These are phyloP conservation scores for Chloranthus sessilifolius DNA, from an alignment of 164 flowering plant species.

Conservation along the genomic window DNA sequence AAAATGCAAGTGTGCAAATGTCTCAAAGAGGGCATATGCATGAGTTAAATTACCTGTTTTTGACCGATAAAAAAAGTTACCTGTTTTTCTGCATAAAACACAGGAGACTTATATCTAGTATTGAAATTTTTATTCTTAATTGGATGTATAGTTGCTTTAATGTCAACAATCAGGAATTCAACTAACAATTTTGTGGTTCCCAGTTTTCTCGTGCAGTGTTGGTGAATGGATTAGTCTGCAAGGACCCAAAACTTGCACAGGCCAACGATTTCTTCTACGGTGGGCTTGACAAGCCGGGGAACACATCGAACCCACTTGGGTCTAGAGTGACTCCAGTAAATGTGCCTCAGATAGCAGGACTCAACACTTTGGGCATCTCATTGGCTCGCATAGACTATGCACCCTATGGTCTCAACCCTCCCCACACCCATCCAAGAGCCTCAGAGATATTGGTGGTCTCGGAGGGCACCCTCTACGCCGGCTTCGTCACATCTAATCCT, in stretches of 20 bases:
- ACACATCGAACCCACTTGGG: background rate
- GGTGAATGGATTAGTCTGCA: slow-evolving; percentile 2
- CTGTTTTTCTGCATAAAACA: background rate
- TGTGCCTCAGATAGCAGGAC: slow-evolving; percentile 5
- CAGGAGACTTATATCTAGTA: background rate
- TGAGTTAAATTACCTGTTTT: background rate
- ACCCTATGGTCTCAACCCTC: slow-evolving; percentile 6
- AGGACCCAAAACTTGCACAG: background rate
- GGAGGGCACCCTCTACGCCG: slow-evolving; percentile 11
- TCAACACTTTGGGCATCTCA: slow-evolving; percentile 12
- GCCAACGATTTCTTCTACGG: slow-evolving; percentile 10
- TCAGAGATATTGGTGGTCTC: slow-evolving; percentile 5
- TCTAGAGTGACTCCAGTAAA: background rate
- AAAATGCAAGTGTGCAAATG: no score
- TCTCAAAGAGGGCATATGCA: no score
- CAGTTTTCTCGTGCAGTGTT: background rate
- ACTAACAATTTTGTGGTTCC: background rate
- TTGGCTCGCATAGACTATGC: slow-evolving; percentile 14
- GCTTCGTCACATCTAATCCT: slow-evolving; percentile 9
- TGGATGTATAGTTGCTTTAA: background rate
- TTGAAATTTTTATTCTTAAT: background rate
- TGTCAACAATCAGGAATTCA: background rate
- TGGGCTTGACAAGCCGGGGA: background rate
- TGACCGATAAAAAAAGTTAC: background rate
- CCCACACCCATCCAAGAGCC: slow-evolving; percentile 10